Conservation (phyloP, 1,284 basidiomycete species). For the Leccinum ponderosum region DNA sequence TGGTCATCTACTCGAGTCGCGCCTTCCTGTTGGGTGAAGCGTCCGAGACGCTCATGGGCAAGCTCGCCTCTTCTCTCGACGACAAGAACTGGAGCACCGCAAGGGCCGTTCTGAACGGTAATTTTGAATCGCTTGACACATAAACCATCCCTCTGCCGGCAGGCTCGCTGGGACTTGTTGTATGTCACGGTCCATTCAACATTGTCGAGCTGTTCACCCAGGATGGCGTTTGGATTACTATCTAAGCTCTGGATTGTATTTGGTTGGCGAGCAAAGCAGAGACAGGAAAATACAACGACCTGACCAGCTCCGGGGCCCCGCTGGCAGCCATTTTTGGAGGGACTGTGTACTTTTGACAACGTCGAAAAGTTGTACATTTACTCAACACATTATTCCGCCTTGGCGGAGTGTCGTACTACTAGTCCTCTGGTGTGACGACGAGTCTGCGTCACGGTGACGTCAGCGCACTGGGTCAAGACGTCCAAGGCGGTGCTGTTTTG, state of each 20-base stretch:
- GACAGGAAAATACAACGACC: not conserved
- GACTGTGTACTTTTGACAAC: constrained; percentile 20
- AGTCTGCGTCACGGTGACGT: no score
- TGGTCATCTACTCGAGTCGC: constrained; percentile 54
- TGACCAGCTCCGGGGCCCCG: not conserved
- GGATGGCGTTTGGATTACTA: not conserved
- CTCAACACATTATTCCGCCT: not conserved
- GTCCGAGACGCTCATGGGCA: constrained; percentile 46
- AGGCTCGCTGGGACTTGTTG: not conserved
- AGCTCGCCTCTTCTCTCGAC: constrained; percentile 41
- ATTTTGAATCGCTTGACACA: not conserved
- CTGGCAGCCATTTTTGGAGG: not conserved
- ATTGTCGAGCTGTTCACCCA: not conserved
- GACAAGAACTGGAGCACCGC: constrained; percentile 39
- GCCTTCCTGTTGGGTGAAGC: constrained; percentile 46
- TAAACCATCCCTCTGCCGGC: not conserved
- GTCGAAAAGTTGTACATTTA: constrained; percentile 23
- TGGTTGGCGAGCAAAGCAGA: not conserved
- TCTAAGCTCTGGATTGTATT: not conserved
- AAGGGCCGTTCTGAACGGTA: constrained; percentile 7
- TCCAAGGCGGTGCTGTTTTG: no score
- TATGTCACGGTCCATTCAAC: not conserved
- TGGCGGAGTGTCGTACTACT: not conserved
- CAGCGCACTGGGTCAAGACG: no score
- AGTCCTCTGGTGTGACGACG: not conserved